Evolutionary conservation across 1,284 basidiomycete genomes (phyloP), one percentile per base, ranked within the genome.

Genomic region (Pseudozyma flocculosa): DNA sequence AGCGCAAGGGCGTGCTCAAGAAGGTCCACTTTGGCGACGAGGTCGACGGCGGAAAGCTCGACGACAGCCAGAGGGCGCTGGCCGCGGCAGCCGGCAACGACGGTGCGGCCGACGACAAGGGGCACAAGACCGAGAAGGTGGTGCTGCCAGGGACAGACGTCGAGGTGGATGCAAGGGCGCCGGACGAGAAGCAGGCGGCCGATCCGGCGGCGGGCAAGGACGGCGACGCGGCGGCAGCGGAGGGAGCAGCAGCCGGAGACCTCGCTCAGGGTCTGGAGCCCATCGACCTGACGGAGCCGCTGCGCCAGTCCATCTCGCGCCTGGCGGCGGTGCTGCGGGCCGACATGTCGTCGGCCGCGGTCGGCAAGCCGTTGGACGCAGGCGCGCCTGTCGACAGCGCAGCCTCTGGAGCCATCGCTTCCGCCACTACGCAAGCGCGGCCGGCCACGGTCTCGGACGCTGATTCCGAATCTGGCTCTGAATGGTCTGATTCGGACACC

Each of bases 11-110:
- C 18, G 66, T 61, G 15, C 45, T 68, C 17, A 72, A 70, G 54
- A 63, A 68, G 46, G 67, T 70, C 2, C 67, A 70, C 34, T 70
- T 71, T 43, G 41, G 55, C 32, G 70, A 72, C 40, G 63, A 67
- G n/a, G 42, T 61, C 24, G 47, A 47, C 10, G 40, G 37, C 2
- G 10, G 36, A 22, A 36, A 51, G 18, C 46, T 58, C 7, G 43
- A 42, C 26, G 55, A 61, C 21, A 67, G 48, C 10, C 53, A 62
- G 41, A 32, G 17, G 26, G 24, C 23, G 19, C 5, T 17, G n/a
- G 13, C 8, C 2, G 39, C 21, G 5, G 40, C 21, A 4, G 43
- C 51, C 22, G 44, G 41, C 14, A 48, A 44, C 24, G 50, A 45
- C 18, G n/a, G n/a, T n/a, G n/a, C n/a, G n/a, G n/a, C n/a, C n/a